Evolutionary conservation across 1,139 yeast genomes (phyloP), one percentile per base, ranked within the genome.

Genomic region (Debaryomycetaceae sp.): DNA sequence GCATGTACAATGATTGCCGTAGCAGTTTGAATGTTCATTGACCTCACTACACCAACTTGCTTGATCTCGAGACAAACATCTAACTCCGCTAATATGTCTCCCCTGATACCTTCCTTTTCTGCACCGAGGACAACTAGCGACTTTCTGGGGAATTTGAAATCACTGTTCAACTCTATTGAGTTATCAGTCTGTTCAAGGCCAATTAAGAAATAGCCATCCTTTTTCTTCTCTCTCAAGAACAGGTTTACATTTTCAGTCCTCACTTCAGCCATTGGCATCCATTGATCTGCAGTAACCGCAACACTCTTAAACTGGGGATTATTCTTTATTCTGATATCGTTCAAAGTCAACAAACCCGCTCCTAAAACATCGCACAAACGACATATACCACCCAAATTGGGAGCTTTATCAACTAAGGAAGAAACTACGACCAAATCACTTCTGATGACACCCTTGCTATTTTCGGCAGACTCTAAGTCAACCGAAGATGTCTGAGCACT

Each of bases 11-110:
- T 81, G 27, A 91, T 90, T 0, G 98, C 97, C 0, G 97, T 85
- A 1, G 97, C 98, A 0, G 98, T 91, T 66, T 91, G 98, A 50
- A 91, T 90, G 59, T 91, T 91, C 98, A 91, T 90, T 2, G 96
- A 88, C 54, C 98, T 75, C 39, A 91, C 82, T 20, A 90, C 91
- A 9, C 98, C 98, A 34, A 83, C 86, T 60, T 91, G 98, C 58
- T 89, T 87, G 56, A 91, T 91, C 58, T 90, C 97, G 27, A 91
- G 83, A 62, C 97, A 90, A 56, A 84, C 71, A 60, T 91, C 97
- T 34, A 91, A 70, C 58, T 87, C 95, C 0, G 89, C 86, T 42
- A 91, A 68, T 36, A 90, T 67, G 39, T 85, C 85, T 4, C 96
- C 97, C 0, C 97, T 96, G 46, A 91, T 83, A 48, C 98, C 98